phyloP scores from a whole-genome alignment of 106 monocot species.

The Amphibolis antarctica region DNA sequence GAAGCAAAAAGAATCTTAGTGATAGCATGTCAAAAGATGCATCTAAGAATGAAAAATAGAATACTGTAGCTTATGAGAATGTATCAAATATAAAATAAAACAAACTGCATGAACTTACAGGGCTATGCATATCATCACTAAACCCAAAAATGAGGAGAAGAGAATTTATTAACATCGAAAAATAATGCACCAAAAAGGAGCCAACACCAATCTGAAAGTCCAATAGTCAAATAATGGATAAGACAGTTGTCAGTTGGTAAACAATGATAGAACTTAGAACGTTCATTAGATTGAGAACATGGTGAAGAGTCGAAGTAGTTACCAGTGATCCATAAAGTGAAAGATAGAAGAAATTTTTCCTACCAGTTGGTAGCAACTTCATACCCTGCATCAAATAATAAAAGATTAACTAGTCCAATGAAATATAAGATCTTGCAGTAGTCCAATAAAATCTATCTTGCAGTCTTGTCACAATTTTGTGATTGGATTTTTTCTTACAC shows the following conservation, averaged over 20 bases:
- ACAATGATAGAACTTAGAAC: not conserved
- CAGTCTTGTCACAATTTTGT: no score
- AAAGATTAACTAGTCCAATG: not conserved
- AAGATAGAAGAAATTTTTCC: conserved; percentile 76
- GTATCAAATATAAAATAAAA: not conserved
- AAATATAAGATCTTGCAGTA: not conserved
- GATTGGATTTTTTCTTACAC: no score
- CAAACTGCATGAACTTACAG: conserved; percentile 41
- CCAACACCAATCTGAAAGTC: conserved; percentile 71
- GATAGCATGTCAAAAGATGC: not conserved
- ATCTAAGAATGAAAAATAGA: not conserved
- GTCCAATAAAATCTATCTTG: no score
- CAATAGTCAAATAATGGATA: not conserved
- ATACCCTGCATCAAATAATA: conserved; percentile 45
- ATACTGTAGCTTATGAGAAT: no score
- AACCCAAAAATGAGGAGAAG: conserved; percentile 72
- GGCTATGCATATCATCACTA: conserved; percentile 83
- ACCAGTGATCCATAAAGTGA: conserved; percentile 93
- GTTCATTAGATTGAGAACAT: not conserved
- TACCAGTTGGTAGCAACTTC: conserved; percentile 92
- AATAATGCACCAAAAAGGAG: conserved; percentile 79
- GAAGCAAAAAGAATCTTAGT: no score
- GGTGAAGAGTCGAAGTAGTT: conserved; percentile 3
- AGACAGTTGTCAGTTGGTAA: not conserved
- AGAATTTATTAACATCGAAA: conserved; percentile 65